phyloP scores from a whole-genome alignment of 2,329 filamentous ascomycete species.

The Microascus cirrosus region DNA sequence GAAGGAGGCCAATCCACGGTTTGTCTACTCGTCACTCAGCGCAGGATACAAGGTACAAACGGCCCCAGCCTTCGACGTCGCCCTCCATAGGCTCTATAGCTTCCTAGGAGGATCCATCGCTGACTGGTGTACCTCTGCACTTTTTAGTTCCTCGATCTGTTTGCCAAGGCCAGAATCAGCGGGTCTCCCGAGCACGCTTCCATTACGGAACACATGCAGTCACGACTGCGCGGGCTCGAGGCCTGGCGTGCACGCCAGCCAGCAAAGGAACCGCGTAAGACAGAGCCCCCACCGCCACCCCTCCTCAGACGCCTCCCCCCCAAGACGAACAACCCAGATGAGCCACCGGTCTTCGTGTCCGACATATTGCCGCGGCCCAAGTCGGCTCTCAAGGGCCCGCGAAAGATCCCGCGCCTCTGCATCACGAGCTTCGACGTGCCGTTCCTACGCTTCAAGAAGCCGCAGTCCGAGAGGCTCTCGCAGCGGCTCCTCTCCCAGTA shows the following conservation, averaged over 20 bases:
- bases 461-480: constrained; percentile 49
- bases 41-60: constrained; percentile 54
- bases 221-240: constrained; percentile 1
- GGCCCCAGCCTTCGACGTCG: neutral
- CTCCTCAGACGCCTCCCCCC: constrained; percentile 20
- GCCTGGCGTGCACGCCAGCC: constrained; percentile 10
- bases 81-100: neutral
- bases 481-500: constrained; percentile 43
- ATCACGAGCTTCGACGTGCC: constrained; percentile 44
- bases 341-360: constrained; percentile 34
- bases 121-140: neutral
- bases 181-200: constrained; percentile 26
- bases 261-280: constrained; percentile 12
- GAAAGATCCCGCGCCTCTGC: constrained; percentile 46
- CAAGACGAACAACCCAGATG: constrained; percentile 10
- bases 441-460: constrained; percentile 56
- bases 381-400: constrained; percentile 28
- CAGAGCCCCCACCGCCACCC: neutral
- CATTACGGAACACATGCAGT: constrained; percentile 16
- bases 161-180: constrained; percentile 24
- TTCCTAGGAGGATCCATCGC: neutral
- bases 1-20: constrained; percentile 43
- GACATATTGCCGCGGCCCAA: constrained; percentile 35
- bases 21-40: constrained; percentile 50
- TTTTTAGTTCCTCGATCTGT: constrained; percentile 27